Evolutionary conservation across 1,139 yeast genomes (phyloP), one percentile per base, ranked within the genome.

Genomic region (Lodderomyces orthopsilosis): DNA sequence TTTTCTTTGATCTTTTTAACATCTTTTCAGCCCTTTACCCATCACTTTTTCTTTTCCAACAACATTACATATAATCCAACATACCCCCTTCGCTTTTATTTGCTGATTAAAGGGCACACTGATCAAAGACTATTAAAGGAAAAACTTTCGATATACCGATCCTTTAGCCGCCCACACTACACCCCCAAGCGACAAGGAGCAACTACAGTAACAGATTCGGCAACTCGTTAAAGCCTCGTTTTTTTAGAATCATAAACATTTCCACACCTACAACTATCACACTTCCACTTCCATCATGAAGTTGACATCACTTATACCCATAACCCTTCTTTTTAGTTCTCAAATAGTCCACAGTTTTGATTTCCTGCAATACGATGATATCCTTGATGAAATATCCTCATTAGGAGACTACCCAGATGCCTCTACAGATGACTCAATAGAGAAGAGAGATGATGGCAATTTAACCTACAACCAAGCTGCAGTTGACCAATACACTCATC

Each of bases 401-500:
- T 41, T 48, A 7, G 41, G 37, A 9, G 28, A 26, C 14, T 33
- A 4, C 22, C 12, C 22, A 34, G 37, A 21, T 37, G 34, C 32
- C 2, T 17, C 22, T 6, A n/a, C n/a, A 15, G 23, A 18, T 9
- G 35, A 8, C 21, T 21, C 23, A 8, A 30, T 46, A 6, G 18
- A 32, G 35, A 55, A 52, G 46, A 55, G 63, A 48, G 67, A 55
- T 42, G 53, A 47, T 37, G 43, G 37, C 3, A 42, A 43, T 26
- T 15, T 35, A 8, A 32, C 44, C 12, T 18, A 12, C 10, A 33
- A 40, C 27, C 18, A 24, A 15, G 41, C 41, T 9, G 23, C 24
- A 3, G 49, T 56, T 5, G 51, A 50, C 23, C 53, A 59, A 10
- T 47, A 66, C 3, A 62, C 57, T 42, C 40, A 50, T 2, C 43